Evolutionary conservation across 2,329 filamentous ascomycete species (phyloP).

Genomic region (Aspergillus fischeri): DNA sequence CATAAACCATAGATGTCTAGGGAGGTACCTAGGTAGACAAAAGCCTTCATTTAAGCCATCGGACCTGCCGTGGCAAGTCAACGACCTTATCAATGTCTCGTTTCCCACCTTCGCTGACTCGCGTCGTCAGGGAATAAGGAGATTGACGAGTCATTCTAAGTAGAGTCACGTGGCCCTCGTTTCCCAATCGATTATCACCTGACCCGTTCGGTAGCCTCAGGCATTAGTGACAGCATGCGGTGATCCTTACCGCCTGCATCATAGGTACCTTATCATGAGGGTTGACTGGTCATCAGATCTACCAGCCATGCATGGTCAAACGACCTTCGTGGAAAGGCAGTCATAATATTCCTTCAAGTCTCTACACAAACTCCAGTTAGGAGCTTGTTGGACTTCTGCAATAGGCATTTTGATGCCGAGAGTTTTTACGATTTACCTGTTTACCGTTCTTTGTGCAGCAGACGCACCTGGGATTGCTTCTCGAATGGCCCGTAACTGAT

Average conservation of each 20-base stretch:
- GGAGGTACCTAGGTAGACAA: background rate
- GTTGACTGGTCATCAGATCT: constrained; percentile 5
- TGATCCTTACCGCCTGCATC: constrained; percentile 7
- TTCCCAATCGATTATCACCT: too few relatives aligned
- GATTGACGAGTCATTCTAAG: background rate
- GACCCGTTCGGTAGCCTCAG: constrained; percentile 9
- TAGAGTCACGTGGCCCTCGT: background rate
- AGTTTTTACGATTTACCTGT: background rate
- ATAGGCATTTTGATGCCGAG: background rate
- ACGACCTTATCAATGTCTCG: background rate
- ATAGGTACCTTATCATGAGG: constrained; percentile 11
- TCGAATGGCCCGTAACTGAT: constrained; percentile 12
- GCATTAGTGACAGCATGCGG: constrained; percentile 1
- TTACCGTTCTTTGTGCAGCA: background rate
- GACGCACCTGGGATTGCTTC: background rate
- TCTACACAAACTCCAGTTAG: background rate
- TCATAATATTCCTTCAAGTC: background rate
- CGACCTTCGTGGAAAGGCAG: background rate
- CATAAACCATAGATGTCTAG: constrained; percentile 8
- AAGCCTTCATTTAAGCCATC: background rate
- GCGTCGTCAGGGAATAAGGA: constrained; percentile 16
- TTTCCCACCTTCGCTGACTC: constrained; percentile 13
- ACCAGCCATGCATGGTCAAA: background rate
- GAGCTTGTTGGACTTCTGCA: background rate
- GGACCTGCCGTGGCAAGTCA: constrained; percentile 8